Base-by-base conservation (phyloP, 2,329 filamentous ascomycete genomes). In the Blastomyces silverae region DNA sequence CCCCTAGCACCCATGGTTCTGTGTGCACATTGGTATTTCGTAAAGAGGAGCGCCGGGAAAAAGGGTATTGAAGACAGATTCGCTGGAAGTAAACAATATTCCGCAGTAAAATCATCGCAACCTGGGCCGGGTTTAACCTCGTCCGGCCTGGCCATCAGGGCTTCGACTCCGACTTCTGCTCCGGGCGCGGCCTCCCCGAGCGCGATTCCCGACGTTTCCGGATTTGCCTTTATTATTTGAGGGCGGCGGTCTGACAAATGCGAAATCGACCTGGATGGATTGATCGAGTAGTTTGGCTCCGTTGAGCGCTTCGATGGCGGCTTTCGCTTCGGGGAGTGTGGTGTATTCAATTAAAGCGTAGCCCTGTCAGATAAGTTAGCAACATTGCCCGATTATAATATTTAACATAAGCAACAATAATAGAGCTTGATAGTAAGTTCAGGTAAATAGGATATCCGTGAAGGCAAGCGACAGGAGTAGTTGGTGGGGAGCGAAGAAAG, bases 311-410 rank as follows among this genome's bases (percentile, higher is more conserved):
- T 85, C 82, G 72, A 88, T 85, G 4, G 86, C 86, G 44, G 83
- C 84, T 62, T 80, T 80, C n/a, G 86, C 86, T 76, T 88, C 85
- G 62, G 81, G 79, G 63, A 87, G 79, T 10, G 85, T 88, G 0
- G 85, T 79, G 72, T 86, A 88, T 77, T 88, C 86, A 69, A 88
- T 86, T 65, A 88, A 79, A 48, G 83, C 85, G 73, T 88, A 88
- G 68, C 86, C 86, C 86, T 88, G 69, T 22, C 52, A n/a, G 44
- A 53, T 56, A 50, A 17, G 58, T 61, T 17, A 61, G 58, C 44
- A 48, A 61, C 22, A 7, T 61, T 34, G 22, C 17, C 13, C 17
- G 2, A 61, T 48, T 13, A 28, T 34, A 61, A 46, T 17, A 59
- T 22, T 48, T 17, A 15, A 28, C 53, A 37, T 56, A 37, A 20